Evolutionary conservation across 208 protist species (phyloP).

Genomic region (Herpetomonas tarakana): DNA sequence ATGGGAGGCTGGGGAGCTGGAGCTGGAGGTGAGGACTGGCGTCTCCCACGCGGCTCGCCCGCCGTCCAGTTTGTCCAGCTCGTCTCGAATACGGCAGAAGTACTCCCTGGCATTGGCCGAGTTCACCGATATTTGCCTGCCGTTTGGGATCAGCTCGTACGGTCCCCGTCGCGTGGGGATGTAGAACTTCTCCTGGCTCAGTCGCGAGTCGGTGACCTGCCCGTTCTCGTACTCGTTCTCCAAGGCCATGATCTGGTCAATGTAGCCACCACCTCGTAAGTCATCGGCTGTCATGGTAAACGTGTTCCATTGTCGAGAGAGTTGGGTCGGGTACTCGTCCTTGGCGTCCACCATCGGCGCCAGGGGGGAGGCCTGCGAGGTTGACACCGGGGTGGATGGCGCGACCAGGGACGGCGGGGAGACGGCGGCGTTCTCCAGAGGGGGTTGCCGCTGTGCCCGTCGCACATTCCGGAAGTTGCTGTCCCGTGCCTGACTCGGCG

Average conservation of each 20-base stretch:
- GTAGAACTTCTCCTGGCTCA: neutral
- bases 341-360: neutral
- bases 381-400: neutral
- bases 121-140: neutral
- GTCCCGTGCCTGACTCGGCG: too few species aligned
- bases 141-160: neutral
- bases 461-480: neutral
- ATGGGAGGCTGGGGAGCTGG: too few species aligned
- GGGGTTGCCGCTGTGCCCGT: too few species aligned
- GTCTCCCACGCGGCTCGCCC: neutral
- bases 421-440: neutral
- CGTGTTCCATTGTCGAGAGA: constrained; percentile 13
- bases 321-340: neutral
- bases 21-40: neutral
- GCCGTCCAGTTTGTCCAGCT: neutral
- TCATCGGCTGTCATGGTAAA: constrained; percentile 9
- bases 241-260: neutral
- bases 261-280: neutral
- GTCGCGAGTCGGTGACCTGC: neutral
- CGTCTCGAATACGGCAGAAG: neutral
- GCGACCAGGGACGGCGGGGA: too few species aligned
- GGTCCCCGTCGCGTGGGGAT: neutral
- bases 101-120: neutral
- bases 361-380: neutral
- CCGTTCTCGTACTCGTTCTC: neutral